Conservation (phyloP, 2,329 filamentous ascomycete species). For the Arthrobotrys pseudoclavata region DNA sequence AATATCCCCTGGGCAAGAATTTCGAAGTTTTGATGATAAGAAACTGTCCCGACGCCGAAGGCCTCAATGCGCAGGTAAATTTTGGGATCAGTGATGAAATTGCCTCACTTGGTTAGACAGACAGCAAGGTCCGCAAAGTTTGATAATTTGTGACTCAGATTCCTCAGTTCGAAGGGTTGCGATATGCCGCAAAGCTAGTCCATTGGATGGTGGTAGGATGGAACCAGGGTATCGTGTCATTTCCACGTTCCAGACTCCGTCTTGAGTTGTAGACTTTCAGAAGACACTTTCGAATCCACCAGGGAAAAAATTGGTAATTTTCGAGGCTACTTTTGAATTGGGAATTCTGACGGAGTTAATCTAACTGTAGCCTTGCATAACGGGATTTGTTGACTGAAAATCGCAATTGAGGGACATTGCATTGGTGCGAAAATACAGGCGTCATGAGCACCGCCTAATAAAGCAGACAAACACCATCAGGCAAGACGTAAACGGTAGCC, state of each 20-base stretch:
- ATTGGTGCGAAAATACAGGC: neutral
- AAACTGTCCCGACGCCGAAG: neutral
- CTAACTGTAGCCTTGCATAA: neutral
- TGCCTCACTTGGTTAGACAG: conserved; percentile 8
- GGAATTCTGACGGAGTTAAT: neutral
- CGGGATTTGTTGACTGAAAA: neutral
- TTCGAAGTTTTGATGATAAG: neutral
- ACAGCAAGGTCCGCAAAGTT: conserved; percentile 6
- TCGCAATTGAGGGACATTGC: neutral
- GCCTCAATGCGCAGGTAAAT: neutral
- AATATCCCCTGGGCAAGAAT: conserved; percentile 16
- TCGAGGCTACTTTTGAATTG: neutral
- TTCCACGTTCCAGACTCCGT: conserved; percentile 26
- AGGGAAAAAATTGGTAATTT: neutral
- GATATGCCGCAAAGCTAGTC: neutral
- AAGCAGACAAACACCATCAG: neutral
- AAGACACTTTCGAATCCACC: neutral
- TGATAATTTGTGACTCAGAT: conserved; percentile 20
- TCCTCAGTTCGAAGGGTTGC: neutral
- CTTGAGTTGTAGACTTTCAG: conserved; percentile 8
- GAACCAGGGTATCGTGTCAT: conserved; percentile 1
- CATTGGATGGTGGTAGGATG: neutral
- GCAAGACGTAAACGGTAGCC: neutral
- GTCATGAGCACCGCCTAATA: neutral
- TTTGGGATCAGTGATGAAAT: conserved; percentile 9